Conservation (phyloP, 352 stramenopile genomes). For the Bremia lactucae region DNA sequence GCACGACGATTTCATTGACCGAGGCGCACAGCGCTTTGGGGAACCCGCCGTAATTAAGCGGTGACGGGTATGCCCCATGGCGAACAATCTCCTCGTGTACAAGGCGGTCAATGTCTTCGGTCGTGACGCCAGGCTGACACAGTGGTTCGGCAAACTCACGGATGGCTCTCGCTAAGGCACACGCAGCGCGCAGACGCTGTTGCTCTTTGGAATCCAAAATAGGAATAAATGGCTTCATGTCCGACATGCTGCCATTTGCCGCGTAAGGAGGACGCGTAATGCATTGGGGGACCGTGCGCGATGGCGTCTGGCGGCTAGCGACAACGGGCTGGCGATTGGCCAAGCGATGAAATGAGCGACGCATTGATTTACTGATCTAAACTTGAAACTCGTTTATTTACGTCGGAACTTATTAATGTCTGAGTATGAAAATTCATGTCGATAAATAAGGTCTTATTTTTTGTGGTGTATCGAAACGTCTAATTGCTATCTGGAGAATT, state of each 20-base stretch:
- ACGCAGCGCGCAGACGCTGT: slow-evolving; percentile 52
- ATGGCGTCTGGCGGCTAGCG: slow-evolving; percentile 38
- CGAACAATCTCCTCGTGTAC: slow-evolving; percentile 88
- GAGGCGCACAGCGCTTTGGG: slow-evolving; percentile 92
- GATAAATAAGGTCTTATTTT: no score
- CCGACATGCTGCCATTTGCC: slow-evolving; percentile 48
- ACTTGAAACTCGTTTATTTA: no score
- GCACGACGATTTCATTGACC: slow-evolving; percentile 96
- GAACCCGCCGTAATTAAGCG: slow-evolving; percentile 90
- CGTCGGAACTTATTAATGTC: no score
- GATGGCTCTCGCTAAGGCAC: slow-evolving; percentile 65
- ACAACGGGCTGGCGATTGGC: slow-evolving; percentile 29
- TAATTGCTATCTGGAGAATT: no score
- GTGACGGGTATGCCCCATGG: slow-evolving; percentile 79
- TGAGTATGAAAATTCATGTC: no score
- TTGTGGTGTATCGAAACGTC: no score
- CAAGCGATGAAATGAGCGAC: slow-evolving; percentile 26
- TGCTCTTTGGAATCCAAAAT: slow-evolving; percentile 64
- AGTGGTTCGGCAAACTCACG: slow-evolving; percentile 64
- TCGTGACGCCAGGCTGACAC: slow-evolving; percentile 78
- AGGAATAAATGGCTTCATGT: slow-evolving; percentile 61
- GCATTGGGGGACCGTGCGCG: slow-evolving; percentile 31
- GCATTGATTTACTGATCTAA: no score
- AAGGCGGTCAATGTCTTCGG: slow-evolving; percentile 89
- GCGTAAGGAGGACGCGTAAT: slow-evolving; percentile 63